Percentiles rank a stretch among this genome's conserved stretches.
Evolutionary conservation across 352 stramenopile species (phyloP).

Genomic region (Globisporangium viniferum): DNA sequence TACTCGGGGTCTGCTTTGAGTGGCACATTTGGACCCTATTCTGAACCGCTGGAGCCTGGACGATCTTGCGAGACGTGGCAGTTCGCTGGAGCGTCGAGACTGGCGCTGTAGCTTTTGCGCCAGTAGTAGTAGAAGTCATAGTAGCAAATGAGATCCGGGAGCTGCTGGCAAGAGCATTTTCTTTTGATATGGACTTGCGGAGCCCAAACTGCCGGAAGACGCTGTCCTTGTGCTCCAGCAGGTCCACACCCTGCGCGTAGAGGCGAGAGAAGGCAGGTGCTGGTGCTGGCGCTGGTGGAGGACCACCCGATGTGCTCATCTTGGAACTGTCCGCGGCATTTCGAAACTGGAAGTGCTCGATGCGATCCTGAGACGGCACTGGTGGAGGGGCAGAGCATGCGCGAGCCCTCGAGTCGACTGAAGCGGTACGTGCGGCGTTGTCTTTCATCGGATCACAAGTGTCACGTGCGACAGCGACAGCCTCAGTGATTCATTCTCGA

Average conservation of each 20-base stretch:
- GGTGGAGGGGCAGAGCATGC: background rate
- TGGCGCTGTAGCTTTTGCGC: background rate
- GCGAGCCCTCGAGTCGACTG: background rate
- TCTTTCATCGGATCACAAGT: background rate
- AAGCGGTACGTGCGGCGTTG: background rate
- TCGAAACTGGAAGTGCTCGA: slow-evolving; percentile 12
- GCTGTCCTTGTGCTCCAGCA: slow-evolving; percentile 55
- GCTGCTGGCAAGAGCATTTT: background rate
- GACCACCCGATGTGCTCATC: background rate
- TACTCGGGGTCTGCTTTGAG: background rate
- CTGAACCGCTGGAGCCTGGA: background rate
- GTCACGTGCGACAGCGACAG: background rate
- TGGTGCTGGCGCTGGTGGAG: slow-evolving; percentile 1
- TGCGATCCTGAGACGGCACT: background rate
- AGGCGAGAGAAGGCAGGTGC: slow-evolving; percentile 41
- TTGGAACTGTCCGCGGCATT: background rate
- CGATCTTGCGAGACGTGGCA: slow-evolving; percentile 5
- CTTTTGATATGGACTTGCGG: slow-evolving; percentile 13
- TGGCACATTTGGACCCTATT: background rate
- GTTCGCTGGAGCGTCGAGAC: background rate
- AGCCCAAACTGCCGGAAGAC: slow-evolving; percentile 62
- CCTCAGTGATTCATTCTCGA: background rate
- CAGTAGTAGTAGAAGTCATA: background rate
- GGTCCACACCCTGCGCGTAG: slow-evolving; percentile 52
- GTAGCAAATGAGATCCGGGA: background rate